Conservation (phyloP, 2,329 filamentous ascomycete species). For the Mycosphaerella arachidis region DNA sequence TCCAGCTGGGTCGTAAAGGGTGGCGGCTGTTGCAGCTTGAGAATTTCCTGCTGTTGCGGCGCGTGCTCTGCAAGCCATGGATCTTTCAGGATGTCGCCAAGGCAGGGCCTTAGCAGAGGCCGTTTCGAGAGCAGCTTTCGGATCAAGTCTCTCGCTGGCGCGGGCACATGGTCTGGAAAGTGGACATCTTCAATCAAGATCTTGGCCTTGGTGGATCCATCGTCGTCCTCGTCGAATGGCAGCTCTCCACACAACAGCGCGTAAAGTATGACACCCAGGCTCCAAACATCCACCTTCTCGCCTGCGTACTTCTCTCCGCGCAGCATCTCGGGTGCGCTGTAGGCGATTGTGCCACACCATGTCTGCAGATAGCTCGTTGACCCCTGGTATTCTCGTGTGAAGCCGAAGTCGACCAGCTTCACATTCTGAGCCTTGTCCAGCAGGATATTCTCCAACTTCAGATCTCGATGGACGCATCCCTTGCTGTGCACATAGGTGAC, state of each 20-base stretch:
- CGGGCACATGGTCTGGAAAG: conserved; percentile 74
- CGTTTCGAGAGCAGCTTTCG: conserved; percentile 83
- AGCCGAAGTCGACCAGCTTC: conserved; percentile 96
- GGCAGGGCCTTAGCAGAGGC: conserved; percentile 72
- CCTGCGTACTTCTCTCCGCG: conserved; percentile 97
- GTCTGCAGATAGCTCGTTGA: conserved; percentile 93
- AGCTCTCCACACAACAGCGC: conserved; percentile 78
- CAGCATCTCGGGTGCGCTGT: conserved; percentile 96
- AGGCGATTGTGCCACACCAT: conserved; percentile 96
- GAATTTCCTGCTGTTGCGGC: conserved; percentile 79
- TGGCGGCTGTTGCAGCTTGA: conserved; percentile 73
- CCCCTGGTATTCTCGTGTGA: conserved; percentile 94
- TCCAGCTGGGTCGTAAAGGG: conserved; percentile 84
- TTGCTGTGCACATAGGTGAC: conserved; percentile 93
- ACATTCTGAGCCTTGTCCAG: conserved; percentile 96
- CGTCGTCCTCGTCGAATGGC: conserved; percentile 96
- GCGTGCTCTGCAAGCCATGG: conserved; percentile 85
- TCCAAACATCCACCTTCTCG: conserved; percentile 97
- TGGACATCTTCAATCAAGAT: conserved; percentile 83
- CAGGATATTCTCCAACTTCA: conserved; percentile 95
- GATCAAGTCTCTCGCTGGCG: conserved; percentile 72
- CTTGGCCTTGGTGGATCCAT: conserved; percentile 75
- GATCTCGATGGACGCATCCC: conserved; percentile 90
- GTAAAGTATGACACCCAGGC: conserved; percentile 78
- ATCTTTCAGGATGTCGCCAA: conserved; percentile 82